Evolutionary conservation across 768 basidiomycete genomes (phyloP).

Genomic region (Agaricus subrufescens): DNA sequence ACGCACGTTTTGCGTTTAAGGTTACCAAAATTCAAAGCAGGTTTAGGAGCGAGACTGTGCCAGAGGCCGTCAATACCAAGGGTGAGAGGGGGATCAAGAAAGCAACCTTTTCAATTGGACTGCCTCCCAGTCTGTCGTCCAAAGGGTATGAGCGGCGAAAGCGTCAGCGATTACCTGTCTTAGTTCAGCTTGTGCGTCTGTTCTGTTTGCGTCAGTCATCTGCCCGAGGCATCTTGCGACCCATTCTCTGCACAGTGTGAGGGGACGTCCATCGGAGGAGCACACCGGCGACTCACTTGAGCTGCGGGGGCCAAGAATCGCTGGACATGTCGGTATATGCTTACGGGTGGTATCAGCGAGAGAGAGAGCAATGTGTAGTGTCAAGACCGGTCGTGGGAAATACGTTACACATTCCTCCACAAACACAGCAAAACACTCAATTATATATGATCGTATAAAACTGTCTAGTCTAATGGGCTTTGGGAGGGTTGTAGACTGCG

Average conservation of each 20-base stretch:
- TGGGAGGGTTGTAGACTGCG: slow-evolving; percentile 61
- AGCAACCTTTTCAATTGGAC: slow-evolving; percentile 81
- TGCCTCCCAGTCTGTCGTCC: slow-evolving; percentile 92
- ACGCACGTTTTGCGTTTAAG: slow-evolving; percentile 73
- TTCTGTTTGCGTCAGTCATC: slow-evolving; percentile 84
- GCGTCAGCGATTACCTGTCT: slow-evolving; percentile 96
- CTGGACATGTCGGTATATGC: slow-evolving; percentile 49
- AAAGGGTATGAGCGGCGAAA: slow-evolving; percentile 77
- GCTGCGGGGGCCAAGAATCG: slow-evolving; percentile 76
- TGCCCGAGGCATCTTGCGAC: slow-evolving; percentile 90
- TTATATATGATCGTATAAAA: slow-evolving; percentile 19
- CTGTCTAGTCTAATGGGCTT: slow-evolving; percentile 43
- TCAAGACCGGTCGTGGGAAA: background rate
- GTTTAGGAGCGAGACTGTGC: slow-evolving; percentile 56
- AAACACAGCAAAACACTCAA: background rate
- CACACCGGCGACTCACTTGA: slow-evolving; percentile 50
- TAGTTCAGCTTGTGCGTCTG: slow-evolving; percentile 88
- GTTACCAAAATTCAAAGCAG: slow-evolving; percentile 41
- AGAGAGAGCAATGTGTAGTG: background rate
- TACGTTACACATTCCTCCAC: background rate
- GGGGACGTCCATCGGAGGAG: background rate
- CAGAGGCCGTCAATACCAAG: background rate
- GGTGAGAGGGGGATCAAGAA: background rate
- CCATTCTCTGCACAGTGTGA: slow-evolving; percentile 65
- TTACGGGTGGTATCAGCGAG: background rate